Percentiles rank a stretch among this genome's conserved stretches.
Conservation (phyloP, 73 alveolate species). For the Urostyla sp. region DNA sequence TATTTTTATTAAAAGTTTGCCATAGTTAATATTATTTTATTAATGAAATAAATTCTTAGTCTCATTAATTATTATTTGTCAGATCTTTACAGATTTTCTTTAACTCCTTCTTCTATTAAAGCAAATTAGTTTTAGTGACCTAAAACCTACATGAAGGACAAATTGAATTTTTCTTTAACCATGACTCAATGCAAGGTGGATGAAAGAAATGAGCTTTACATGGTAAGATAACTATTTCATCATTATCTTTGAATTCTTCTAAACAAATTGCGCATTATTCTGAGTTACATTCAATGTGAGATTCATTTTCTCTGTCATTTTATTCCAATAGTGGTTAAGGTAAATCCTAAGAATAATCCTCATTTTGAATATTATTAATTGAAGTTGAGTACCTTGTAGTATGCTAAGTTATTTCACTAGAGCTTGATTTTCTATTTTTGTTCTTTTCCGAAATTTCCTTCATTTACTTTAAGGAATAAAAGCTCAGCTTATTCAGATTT, state of each 20-base stretch:
- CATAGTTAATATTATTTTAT: not conserved
- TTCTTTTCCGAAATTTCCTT: not conserved
- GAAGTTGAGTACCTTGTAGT: too few species aligned
- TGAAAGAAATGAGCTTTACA: slow-evolving; percentile 50
- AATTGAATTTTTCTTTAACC: slow-evolving; percentile 43
- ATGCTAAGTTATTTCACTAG: too few species aligned
- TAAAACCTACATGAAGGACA: slow-evolving; percentile 54
- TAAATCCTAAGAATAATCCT: not conserved
- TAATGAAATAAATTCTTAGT: too few species aligned
- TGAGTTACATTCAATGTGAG: too few species aligned
- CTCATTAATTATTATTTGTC: not conserved
- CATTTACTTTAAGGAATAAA: too few species aligned
- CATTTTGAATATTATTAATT: too few species aligned
- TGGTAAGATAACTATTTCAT: slow-evolving; percentile 22
- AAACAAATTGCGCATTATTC: slow-evolving; percentile 57
- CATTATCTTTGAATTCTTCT: slow-evolving; percentile 5
- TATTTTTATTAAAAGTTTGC: slow-evolving; percentile 19
- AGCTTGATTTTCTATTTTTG: too few species aligned
- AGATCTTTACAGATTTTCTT: slow-evolving; percentile 2
- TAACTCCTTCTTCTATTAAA: slow-evolving; percentile 11
- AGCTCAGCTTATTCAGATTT: too few species aligned
- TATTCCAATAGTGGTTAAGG: not conserved
- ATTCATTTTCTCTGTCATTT: not conserved
- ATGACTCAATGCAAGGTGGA: slow-evolving; percentile 21
- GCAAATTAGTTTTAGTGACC: slow-evolving; percentile 16